Percentiles rank a stretch among this genome's conserved stretches.
Evolutionary conservation across 257 asterid species (phyloP).

Genomic region (Petunia axillaris): DNA sequence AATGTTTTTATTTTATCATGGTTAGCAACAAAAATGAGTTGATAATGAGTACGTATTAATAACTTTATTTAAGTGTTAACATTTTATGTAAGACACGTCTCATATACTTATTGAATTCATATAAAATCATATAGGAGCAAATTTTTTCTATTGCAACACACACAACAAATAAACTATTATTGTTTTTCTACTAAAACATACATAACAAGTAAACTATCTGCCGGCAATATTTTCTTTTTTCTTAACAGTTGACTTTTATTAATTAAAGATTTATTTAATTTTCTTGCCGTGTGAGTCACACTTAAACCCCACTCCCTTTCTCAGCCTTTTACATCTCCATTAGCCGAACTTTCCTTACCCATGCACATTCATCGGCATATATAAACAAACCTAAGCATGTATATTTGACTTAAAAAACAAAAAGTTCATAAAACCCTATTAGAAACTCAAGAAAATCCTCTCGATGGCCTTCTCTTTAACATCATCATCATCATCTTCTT

Average conservation of each 20-base stretch:
- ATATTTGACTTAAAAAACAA: not conserved
- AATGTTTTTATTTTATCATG: too few species aligned
- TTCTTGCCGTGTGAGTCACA: slow-evolving; percentile 31
- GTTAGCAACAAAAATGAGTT: too few species aligned
- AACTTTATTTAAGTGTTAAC: too few species aligned
- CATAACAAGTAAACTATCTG: not conserved
- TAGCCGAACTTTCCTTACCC: slow-evolving; percentile 27
- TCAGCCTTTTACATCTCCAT: slow-evolving; percentile 22
- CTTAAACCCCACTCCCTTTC: slow-evolving; percentile 20
- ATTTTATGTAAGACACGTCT: too few species aligned
- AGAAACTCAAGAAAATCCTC: slow-evolving; percentile 1
- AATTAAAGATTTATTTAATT: not conserved
- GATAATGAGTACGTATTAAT: too few species aligned
- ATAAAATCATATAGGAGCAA: too few species aligned
- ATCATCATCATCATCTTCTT: slow-evolving; percentile 23
- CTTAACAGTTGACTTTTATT: slow-evolving; percentile 21
- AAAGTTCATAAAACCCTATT: slow-evolving; percentile 12
- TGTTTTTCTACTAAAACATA: not conserved
- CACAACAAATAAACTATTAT: too few species aligned
- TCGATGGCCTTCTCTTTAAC: slow-evolving; percentile 26
- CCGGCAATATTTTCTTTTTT: not conserved
- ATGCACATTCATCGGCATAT: slow-evolving; percentile 24
- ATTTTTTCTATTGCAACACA: too few species aligned
- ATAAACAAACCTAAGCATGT: not conserved
- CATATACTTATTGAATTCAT: too few species aligned